Base-by-base conservation (phyloP, 2,329 filamentous ascomycete genomes). In the Ophiobolus disseminans region DNA sequence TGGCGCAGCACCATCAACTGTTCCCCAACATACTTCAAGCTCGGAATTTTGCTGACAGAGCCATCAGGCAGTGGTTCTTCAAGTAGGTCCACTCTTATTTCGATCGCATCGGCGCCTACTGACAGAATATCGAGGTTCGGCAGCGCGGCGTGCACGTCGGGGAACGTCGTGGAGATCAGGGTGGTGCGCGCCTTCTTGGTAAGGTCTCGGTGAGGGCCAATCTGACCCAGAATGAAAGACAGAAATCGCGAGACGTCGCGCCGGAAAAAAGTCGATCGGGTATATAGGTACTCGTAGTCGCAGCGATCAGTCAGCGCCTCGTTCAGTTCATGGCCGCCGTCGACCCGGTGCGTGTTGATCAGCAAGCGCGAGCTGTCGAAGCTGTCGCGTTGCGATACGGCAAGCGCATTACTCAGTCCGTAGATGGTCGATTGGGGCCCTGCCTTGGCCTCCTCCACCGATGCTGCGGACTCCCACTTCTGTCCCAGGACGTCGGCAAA, bases 271-370 rank as follows among this genome's bases (percentile, higher is more conserved):
- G 87, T 82, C 7, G 81, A 80, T 54, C 86, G 82, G 3, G 88
- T 89, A 75, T 94, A 95, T 16, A 95, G 80, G 60, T 93, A 94
- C 70, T 95, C 90, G 74, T 93, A 94, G 74, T 94, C 89, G 75
- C 88, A 92, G 48, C 82, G 73, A 20, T 83, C 77, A 13, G 86
- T 90, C 19, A 91, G 80, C 36, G 78, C 71, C 30, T 82, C 70
- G 58, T 90, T 85, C n/a, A 86, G 85, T 14, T 85, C 84, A 30
- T 70, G 47, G 3, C 60, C 85, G 45, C 85, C 78, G 61, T 86
- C 85, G 54, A 91, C 84, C 66, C 87, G 90, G 69, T 93, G 88
- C 19, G 88, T 86, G 68, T 92, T 88, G 68, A 94, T 87, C 47
- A 86, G 76, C 38, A 91, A 81, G 35, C 90, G 77, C 25, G 85